Conservation (phyloP, 371 early-diverging fungal genomes). For the Chytridium lagenaria region DNA sequence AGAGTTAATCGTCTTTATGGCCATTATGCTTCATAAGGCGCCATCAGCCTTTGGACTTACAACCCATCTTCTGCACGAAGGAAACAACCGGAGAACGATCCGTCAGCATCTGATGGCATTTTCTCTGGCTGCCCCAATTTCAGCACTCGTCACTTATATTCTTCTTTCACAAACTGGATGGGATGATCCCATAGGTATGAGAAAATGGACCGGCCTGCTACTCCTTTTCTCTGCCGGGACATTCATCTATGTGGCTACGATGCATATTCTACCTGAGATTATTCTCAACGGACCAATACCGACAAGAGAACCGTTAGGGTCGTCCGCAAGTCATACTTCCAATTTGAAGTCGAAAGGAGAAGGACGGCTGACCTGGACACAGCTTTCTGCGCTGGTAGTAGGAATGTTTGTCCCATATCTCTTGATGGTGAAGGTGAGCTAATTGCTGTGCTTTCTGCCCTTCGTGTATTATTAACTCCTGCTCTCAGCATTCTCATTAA, state of each 20-base stretch:
- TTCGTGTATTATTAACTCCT: too few species aligned
- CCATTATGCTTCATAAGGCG: constrained; percentile 97
- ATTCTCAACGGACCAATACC: neutral
- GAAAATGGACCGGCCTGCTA: constrained; percentile 83
- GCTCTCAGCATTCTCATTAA: too few species aligned
- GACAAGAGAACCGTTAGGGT: constrained; percentile 9
- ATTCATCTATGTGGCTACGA: constrained; percentile 91
- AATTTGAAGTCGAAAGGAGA: constrained; percentile 10
- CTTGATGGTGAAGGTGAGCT: constrained; percentile 44
- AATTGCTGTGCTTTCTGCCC: too few species aligned
- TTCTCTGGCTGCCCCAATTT: constrained; percentile 82
- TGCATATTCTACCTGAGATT: constrained; percentile 72
- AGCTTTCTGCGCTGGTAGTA: constrained; percentile 40
- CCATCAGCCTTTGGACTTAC: constrained; percentile 92
- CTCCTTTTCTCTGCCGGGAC: constrained; percentile 74
- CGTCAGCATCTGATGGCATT: constrained; percentile 82
- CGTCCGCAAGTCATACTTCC: constrained; percentile 5
- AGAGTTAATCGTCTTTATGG: constrained; percentile 88
- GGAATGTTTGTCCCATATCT: constrained; percentile 51
- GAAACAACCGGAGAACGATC: constrained; percentile 66
- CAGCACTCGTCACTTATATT: constrained; percentile 78
- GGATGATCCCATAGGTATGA: constrained; percentile 49
- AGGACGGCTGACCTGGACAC: constrained; percentile 25
- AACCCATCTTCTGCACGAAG: constrained; percentile 78
- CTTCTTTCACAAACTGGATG: constrained; percentile 36